Conservation (phyloP, 2,329 filamentous ascomycete genomes). For the Ceratocystis smalleyi region DNA sequence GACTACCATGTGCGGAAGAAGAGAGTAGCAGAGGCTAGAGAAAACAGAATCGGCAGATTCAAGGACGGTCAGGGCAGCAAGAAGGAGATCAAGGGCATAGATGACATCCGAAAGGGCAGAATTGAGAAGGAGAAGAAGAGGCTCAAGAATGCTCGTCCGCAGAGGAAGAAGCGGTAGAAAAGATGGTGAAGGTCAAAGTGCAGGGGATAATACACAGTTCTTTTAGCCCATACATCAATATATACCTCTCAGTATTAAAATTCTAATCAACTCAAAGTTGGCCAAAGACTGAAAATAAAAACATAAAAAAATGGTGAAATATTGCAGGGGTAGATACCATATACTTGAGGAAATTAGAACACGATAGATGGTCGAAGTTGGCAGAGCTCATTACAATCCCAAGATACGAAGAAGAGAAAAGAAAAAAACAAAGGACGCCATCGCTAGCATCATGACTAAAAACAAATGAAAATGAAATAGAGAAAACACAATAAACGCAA, state of each 20-base stretch:
- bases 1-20: conserved; percentile 86
- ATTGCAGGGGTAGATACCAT: conserved; percentile 2
- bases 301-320: neutral
- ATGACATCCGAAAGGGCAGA: conserved; percentile 74
- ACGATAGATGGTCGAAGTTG: conserved; percentile 7
- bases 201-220: neutral
- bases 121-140: conserved; percentile 58
- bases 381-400: neutral
- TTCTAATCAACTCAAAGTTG: neutral
- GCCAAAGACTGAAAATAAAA: neutral
- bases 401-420: neutral
- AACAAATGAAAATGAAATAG: neutral
- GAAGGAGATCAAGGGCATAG: conserved; percentile 61
- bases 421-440: neutral
- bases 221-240: neutral
- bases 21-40: conserved; percentile 70
- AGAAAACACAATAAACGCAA: neutral
- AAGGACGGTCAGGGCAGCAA: conserved; percentile 57
- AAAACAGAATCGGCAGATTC: conserved; percentile 64
- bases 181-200: neutral
- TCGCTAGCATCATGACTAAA: conserved; percentile 8
- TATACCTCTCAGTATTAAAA: neutral
- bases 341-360: conserved; percentile 13
- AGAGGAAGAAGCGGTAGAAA: conserved; percentile 37
- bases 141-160: conserved; percentile 78